Evolutionary conservation across 495 filamentous ascomycete genomes (phyloP).

Genomic region (Penicillium flavigenum): DNA sequence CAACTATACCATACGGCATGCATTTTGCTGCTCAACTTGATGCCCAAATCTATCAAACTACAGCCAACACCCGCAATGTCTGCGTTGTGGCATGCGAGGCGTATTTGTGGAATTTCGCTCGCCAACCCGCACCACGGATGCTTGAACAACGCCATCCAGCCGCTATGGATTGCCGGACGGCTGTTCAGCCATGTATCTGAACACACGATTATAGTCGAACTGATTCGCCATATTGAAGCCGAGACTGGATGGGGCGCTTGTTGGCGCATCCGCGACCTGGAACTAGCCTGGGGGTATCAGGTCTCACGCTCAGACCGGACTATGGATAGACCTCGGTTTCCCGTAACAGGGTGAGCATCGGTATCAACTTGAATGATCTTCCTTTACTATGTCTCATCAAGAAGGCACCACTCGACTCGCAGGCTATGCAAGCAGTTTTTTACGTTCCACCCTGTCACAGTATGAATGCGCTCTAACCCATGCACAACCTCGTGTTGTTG

Average conservation of each 20-base stretch:
- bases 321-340: conserved; percentile 11
- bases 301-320: conserved; percentile 10
- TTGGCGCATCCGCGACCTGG: conserved; percentile 48
- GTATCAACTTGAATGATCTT: not conserved
- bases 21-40: conserved; percentile 43
- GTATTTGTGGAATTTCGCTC: conserved; percentile 49
- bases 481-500: conserved; percentile 35
- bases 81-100: conserved; percentile 48
- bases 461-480: conserved; percentile 29
- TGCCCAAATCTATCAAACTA: conserved; percentile 36
- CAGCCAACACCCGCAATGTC: conserved; percentile 26
- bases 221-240: conserved; percentile 43
- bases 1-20: conserved; percentile 51
- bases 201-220: conserved; percentile 42
- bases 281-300: conserved; percentile 46
- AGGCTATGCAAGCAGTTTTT: conserved; percentile 21
- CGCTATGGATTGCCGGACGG: conserved; percentile 49
- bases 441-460: conserved; percentile 36
- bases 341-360: conserved; percentile 11
- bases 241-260: conserved; percentile 48
- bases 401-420: conserved; percentile 32
- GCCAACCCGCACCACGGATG: conserved; percentile 49
- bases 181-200: conserved; percentile 47
- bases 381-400: conserved; percentile 18
- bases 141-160: conserved; percentile 50